A percentile compares a stretch with the other conserved stretches of the same genome.
phyloP scores from a whole-genome alignment of 129 eudicot genomes.

The Apium graveolens region DNA sequence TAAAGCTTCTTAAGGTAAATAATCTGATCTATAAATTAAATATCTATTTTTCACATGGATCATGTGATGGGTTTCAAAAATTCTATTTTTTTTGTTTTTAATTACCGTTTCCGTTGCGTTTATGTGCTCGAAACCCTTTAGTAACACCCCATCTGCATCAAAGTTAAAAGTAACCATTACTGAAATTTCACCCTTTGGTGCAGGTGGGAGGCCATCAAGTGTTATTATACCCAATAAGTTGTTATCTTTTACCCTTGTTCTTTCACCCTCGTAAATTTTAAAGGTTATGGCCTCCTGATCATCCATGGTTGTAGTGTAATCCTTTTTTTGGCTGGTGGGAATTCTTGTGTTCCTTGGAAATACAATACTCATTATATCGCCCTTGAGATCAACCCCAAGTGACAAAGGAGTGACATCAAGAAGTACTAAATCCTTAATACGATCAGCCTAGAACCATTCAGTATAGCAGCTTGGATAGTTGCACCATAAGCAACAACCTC shows the following conservation, averaged over 20 bases:
- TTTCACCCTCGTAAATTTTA: background rate
- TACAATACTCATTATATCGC: background rate
- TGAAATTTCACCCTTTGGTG: background rate
- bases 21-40: too few relatives aligned
- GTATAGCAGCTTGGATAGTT: too few relatives aligned
- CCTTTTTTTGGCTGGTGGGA: background rate
- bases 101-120: too few relatives aligned
- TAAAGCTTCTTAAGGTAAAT: too few relatives aligned
- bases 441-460: too few relatives aligned
- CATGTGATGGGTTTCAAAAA: too few relatives aligned
- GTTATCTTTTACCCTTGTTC: background rate
- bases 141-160: background rate
- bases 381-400: background rate
- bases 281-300: background rate
- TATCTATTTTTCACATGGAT: too few relatives aligned
- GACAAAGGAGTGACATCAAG: conserved; percentile 2
- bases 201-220: background rate
- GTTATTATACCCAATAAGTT: background rate
- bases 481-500: too few relatives aligned
- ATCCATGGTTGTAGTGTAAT: background rate
- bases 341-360: background rate
- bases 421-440: too few relatives aligned
- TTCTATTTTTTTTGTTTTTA: too few relatives aligned
- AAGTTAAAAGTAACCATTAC: background rate
- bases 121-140: too few relatives aligned